Base-by-base conservation (phyloP, 2,329 filamentous ascomycete species). In the Fusarium pilosicola region DNA sequence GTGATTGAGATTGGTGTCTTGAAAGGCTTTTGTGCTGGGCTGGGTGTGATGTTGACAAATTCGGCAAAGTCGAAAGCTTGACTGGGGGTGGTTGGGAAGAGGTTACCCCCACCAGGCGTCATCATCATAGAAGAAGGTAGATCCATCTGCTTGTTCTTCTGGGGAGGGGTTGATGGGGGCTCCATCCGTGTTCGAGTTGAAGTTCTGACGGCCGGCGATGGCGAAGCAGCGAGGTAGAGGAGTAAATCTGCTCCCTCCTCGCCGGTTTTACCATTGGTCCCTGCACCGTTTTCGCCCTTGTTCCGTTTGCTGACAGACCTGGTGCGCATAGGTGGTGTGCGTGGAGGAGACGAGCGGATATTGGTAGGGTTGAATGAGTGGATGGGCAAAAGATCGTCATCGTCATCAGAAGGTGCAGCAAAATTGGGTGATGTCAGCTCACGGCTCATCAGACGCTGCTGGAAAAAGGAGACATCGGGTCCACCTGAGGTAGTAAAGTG, bases 41-140 rank as follows among this genome's bases (percentile, higher is more conserved):
- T 97, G 1, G 96, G 96, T 12, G 96, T 97, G 81, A 98, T 96
- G 83, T 98, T 98, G 80, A 98, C 92, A 83, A 97, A 99, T 80
- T 99, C 96, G 59, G 95, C 91, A 84, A 98, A 97, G 84, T 98
- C 97, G 83, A 98, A 97, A 54, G 83, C 85, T 79, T 95, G 93
- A 22, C 92, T 92, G 0, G 96, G 96, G 2, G 96, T 98, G 72
- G 90, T 91, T 58, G 93, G 90, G 78, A 91, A 90, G 52, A 92
- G 82, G 78, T 91, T 92, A 70, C 89, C 89, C 45, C 91, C 92
- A 60, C 91, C 91, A 4, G 94, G 94, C 17, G 94, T 96, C n/a
- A 90, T 92, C 93, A 96, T 96, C 89, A 96, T 94, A 32, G 92
- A 97, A 64, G 91, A 97, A 28, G 91, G 95, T 71, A 93, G 86